Conservation (phyloP, 371 early-diverging fungal species). For the Saksenaea vasiformis region DNA sequence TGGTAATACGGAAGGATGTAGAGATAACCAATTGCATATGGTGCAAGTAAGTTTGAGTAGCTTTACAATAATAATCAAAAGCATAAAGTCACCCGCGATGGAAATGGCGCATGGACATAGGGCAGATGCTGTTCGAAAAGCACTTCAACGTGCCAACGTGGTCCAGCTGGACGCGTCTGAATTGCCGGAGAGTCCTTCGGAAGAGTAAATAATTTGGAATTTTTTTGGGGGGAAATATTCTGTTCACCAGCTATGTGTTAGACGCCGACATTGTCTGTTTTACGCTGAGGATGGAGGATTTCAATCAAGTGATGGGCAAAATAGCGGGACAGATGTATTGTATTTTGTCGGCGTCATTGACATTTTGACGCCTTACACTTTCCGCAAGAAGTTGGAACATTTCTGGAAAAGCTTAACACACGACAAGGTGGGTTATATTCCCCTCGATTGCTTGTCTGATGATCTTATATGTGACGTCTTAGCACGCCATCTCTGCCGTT, state of each 20-base stretch:
- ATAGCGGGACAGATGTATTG: constrained; percentile 65
- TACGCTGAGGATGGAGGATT: constrained; percentile 91
- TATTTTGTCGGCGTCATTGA: constrained; percentile 95
- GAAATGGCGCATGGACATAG: constrained; percentile 46
- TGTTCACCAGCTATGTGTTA: background rate
- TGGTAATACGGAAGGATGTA: constrained; percentile 83
- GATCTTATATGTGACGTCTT: background rate
- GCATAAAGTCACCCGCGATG: constrained; percentile 45
- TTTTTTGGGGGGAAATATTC: background rate
- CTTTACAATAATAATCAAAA: background rate
- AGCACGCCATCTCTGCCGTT: constrained; percentile 6
- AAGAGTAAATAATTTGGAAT: constrained; percentile 27
- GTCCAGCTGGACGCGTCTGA: constrained; percentile 55
- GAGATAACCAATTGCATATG: constrained; percentile 77
- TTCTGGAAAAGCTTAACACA: constrained; percentile 79
- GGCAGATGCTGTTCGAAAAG: constrained; percentile 64
- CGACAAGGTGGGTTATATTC: constrained; percentile 52
- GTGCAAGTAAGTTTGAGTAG: constrained; percentile 7
- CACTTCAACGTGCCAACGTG: constrained; percentile 67
- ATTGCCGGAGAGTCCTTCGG: constrained; percentile 44
- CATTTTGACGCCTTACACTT: constrained; percentile 90
- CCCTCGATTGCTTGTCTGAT: background rate
- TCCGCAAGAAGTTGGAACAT: constrained; percentile 81
- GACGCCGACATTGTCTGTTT: constrained; percentile 72
- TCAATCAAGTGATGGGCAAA: constrained; percentile 69